phyloP scores from a whole-genome alignment of 352 stramenopile species.

The Peronospora belbahrii region DNA sequence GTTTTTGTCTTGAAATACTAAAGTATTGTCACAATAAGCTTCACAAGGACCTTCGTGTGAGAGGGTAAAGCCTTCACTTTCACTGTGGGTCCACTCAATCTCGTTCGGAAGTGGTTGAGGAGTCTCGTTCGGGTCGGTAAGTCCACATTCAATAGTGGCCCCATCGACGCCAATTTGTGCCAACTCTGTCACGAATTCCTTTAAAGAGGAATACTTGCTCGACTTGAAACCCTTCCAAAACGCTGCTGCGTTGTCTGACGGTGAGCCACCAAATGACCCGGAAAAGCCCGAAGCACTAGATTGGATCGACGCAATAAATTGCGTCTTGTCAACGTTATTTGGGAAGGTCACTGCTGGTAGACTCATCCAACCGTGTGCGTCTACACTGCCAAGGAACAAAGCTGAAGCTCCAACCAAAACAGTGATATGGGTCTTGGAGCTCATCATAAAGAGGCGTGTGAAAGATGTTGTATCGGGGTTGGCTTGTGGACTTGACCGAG shows the following conservation, averaged over 20 bases:
- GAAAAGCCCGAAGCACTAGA: conserved; percentile 19
- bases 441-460: background rate
- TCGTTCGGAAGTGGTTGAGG: conserved; percentile 23
- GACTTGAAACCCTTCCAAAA: conserved; percentile 25
- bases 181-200: conserved; percentile 15
- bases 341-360: conserved; percentile 21
- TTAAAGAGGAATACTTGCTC: conserved; percentile 29
- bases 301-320: conserved; percentile 36
- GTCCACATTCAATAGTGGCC: conserved; percentile 20
- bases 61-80: conserved; percentile 24
- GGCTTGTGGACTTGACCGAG: conserved; percentile 10
- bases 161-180: conserved; percentile 17
- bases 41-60: conserved; percentile 42
- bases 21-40: conserved; percentile 38
- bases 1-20: conserved; percentile 33
- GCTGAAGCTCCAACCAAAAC: conserved; percentile 1
- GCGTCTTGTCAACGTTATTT: conserved; percentile 27
- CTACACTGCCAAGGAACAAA: conserved; percentile 11
- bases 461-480: background rate
- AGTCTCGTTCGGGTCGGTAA: conserved; percentile 20
- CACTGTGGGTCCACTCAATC: conserved; percentile 31
- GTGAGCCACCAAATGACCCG: conserved; percentile 19
- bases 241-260: conserved; percentile 17
- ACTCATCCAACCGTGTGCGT: conserved; percentile 31
- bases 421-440: conserved; percentile 9